Evolutionary conservation across 1,139 yeast species (phyloP).

Genomic region (Pichia terricola): DNA sequence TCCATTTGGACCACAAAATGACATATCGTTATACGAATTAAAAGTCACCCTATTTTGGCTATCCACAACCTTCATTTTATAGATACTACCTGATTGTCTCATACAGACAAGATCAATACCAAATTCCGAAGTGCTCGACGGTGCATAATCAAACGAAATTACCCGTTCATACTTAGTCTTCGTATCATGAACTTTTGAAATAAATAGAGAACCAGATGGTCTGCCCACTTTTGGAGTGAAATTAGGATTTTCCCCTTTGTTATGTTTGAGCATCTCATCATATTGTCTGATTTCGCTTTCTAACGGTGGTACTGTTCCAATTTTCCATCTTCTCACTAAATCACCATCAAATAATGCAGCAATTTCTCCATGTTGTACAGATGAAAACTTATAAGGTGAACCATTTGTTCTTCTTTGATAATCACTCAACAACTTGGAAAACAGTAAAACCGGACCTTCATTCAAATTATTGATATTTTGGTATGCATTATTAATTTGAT

Average conservation of each 20-base stretch:
- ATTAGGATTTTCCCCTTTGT: constrained; percentile 19
- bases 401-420: constrained; percentile 49
- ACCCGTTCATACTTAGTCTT: constrained; percentile 74
- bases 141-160: constrained; percentile 74
- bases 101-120: constrained; percentile 56
- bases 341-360: constrained; percentile 76
- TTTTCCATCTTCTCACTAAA: constrained; percentile 71
- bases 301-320: constrained; percentile 48
- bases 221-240: constrained; percentile 32
- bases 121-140: constrained; percentile 33
- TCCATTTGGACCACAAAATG: constrained; percentile 59
- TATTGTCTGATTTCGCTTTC: constrained; percentile 15
- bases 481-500: constrained; percentile 16
- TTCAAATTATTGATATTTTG: constrained; percentile 24
- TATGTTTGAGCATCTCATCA: constrained; percentile 12
- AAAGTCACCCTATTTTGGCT: constrained; percentile 56
- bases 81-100: constrained; percentile 83
- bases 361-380: constrained; percentile 61
- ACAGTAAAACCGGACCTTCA: constrained; percentile 55
- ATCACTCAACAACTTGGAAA: constrained; percentile 60
- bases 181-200: constrained; percentile 66
- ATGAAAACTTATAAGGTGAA: constrained; percentile 62
- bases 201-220: constrained; percentile 51
- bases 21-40: constrained; percentile 63
- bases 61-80: constrained; percentile 67